Percentiles rank a stretch among this genome's conserved stretches.
These are phyloP conservation scores for Gossypioides kirkii DNA, from an alignment of 345 rosid genomes.

Conservation along the genomic window DNA sequence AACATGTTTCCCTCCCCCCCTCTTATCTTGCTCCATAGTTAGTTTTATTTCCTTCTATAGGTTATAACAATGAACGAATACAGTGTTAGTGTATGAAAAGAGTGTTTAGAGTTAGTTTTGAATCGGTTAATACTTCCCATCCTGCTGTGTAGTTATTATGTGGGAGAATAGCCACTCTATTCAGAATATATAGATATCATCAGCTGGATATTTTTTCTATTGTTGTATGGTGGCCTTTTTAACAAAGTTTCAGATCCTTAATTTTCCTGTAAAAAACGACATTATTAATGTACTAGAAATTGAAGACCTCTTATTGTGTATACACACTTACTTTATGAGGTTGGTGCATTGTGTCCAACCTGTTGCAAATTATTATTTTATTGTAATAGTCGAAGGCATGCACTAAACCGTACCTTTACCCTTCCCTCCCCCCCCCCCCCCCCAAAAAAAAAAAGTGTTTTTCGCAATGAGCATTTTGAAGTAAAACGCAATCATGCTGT, in stretches of 20 bases:
- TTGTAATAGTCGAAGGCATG: neutral
- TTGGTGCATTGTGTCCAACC: neutral
- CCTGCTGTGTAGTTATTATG: constrained; percentile 14
- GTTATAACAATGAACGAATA: constrained; percentile 19
- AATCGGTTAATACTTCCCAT: constrained; percentile 19
- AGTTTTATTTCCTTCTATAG: constrained; percentile 1
- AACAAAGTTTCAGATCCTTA: constrained; percentile 3
- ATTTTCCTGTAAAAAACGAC: constrained; percentile 19
- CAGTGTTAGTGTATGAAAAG: constrained; percentile 38
- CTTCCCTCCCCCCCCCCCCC: no score
- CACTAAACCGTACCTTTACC: neutral
- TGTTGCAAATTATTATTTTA: constrained; percentile 9
- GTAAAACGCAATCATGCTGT: constrained; percentile 23
- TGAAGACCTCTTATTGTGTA: neutral
- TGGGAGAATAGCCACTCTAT: constrained; percentile 7
- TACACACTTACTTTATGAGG: neutral
- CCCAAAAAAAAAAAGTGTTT: no score
- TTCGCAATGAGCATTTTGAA: constrained; percentile 11
- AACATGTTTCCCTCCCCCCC: neutral
- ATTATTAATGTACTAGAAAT: constrained; percentile 6
- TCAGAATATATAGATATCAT: constrained; percentile 20
- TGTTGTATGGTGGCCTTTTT: neutral
- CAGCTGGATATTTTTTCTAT: constrained; percentile 17
- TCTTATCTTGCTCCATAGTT: constrained; percentile 2
- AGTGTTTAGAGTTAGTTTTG: constrained; percentile 25